Conservation (phyloP, 2,329 filamentous ascomycete species). For the Talaromyces sp. region DNA sequence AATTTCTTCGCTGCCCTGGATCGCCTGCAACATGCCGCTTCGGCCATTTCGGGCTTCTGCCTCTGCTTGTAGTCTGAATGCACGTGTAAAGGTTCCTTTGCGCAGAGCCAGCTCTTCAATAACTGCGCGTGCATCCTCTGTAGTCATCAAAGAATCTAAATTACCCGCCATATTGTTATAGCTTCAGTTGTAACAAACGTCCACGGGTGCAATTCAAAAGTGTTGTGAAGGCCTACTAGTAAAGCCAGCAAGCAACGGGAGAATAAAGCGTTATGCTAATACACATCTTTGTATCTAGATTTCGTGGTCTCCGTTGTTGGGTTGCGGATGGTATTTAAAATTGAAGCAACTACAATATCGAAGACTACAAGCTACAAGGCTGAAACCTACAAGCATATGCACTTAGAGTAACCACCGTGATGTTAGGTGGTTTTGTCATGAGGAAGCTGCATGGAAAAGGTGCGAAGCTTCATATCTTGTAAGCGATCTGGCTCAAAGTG, state of each 20-base stretch:
- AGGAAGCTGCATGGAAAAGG: too few species aligned
- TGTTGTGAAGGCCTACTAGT: not conserved
- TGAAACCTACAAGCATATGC: not conserved
- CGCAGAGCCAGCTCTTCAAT: not conserved
- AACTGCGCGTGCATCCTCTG: not conserved
- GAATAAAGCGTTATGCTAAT: not conserved
- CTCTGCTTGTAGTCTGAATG: not conserved
- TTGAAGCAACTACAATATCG: not conserved
- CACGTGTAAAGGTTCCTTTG: not conserved
- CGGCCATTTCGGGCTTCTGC: not conserved
- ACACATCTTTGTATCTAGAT: not conserved
- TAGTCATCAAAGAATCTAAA: not conserved
- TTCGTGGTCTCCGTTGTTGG: not conserved
- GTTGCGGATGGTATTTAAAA: not conserved
- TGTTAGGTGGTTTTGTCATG: too few species aligned
- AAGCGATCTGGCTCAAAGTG: not conserved
- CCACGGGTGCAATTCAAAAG: not conserved
- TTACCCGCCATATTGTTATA: not conserved
- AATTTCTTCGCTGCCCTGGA: not conserved
- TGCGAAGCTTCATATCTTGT: too few species aligned
- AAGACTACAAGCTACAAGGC: not conserved
- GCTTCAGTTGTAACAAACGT: not conserved
- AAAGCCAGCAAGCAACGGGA: too few species aligned
- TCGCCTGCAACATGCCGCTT: not conserved
- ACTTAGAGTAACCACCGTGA: not conserved